phyloP scores from a whole-genome alignment of 2,329 filamentous ascomycete genomes.

The Mycosphaerella sp. region DNA sequence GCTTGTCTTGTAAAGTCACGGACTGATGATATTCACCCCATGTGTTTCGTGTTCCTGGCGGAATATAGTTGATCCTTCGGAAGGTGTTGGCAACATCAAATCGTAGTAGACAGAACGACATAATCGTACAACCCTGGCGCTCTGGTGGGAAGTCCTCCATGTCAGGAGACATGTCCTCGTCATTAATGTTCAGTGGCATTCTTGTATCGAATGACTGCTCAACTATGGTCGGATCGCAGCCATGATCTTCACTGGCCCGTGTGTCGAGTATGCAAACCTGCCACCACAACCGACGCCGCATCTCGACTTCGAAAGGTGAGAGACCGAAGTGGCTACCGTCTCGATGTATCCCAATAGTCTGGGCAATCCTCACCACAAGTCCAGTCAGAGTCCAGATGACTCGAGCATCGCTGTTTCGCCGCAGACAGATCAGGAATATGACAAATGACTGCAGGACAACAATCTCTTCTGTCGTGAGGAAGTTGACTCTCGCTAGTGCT shows the following conservation, averaged over 20 bases:
- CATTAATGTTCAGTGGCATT: slow-evolving; percentile 53
- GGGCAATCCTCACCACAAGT: slow-evolving; percentile 52
- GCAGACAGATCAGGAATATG: slow-evolving; percentile 54
- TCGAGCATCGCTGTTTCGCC: slow-evolving; percentile 46
- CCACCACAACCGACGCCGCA: slow-evolving; percentile 56
- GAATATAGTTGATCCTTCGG: slow-evolving; percentile 42
- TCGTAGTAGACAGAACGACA: slow-evolving; percentile 51
- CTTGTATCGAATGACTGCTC: slow-evolving; percentile 56
- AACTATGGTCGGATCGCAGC: slow-evolving; percentile 55
- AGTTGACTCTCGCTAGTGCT: slow-evolving; percentile 56
- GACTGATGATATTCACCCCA: slow-evolving; percentile 41
- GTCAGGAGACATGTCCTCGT: slow-evolving; percentile 46
- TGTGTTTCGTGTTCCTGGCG: slow-evolving; percentile 38
- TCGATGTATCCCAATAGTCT: slow-evolving; percentile 55
- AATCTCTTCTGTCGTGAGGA: slow-evolving; percentile 57
- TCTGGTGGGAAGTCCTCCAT: slow-evolving; percentile 46
- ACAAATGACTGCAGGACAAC: slow-evolving; percentile 58
- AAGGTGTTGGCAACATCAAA: slow-evolving; percentile 48
- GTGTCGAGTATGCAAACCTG: slow-evolving; percentile 54
- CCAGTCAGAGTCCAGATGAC: slow-evolving; percentile 56
- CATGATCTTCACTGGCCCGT: slow-evolving; percentile 57
- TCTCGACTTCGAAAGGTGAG: slow-evolving; percentile 55
- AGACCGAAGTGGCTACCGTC: slow-evolving; percentile 52
- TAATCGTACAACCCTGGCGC: slow-evolving; percentile 51
- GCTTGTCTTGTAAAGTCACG: slow-evolving; percentile 44